Evolutionary conservation across 805 yeast genomes (phyloP).

Genomic region (Yamadazyma ubonensis): DNA sequence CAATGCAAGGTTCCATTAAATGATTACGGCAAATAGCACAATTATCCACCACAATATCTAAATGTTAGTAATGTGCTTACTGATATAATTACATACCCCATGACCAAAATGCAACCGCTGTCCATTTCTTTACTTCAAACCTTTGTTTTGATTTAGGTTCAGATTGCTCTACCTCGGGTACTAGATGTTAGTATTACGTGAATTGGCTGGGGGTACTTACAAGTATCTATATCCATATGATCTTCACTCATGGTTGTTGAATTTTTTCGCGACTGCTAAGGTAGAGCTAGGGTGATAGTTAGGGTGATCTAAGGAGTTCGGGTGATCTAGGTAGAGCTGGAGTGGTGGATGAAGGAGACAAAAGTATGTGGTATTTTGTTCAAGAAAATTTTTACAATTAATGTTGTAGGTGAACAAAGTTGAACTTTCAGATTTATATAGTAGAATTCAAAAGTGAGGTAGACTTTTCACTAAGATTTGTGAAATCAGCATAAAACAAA

Average conservation of each 20-base stretch:
- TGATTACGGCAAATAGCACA: slow-evolving; percentile 99
- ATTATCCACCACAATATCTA: slow-evolving; percentile 82
- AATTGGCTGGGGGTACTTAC: slow-evolving; percentile 15
- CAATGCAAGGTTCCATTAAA: slow-evolving; percentile 97
- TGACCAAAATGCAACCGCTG: slow-evolving; percentile 99
- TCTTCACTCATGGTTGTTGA: slow-evolving; percentile 22
- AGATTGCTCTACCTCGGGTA: slow-evolving; percentile 19
- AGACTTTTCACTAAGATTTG: too few species aligned
- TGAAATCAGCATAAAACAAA: too few species aligned
- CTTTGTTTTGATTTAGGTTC: slow-evolving; percentile 42
- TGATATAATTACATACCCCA: slow-evolving; percentile 61
- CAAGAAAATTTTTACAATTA: too few species aligned
- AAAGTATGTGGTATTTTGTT: too few species aligned
- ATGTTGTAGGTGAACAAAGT: too few species aligned
- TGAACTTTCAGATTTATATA: too few species aligned
- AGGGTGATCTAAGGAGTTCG: not conserved
- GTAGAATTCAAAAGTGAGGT: too few species aligned
- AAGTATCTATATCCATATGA: slow-evolving; percentile 33
- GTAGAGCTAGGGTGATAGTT: not conserved
- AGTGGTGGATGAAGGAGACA: not conserved
- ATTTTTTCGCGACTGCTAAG: not conserved
- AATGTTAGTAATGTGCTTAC: slow-evolving; percentile 17
- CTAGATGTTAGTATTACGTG: slow-evolving; percentile 19
- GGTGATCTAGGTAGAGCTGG: too few species aligned
- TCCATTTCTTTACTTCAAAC: slow-evolving; percentile 96